Evolutionary conservation across 1,284 basidiomycete species (phyloP), one percentile per base, ranked within the genome.

Genomic region (Apiotrichum veenhuisii): DNA sequence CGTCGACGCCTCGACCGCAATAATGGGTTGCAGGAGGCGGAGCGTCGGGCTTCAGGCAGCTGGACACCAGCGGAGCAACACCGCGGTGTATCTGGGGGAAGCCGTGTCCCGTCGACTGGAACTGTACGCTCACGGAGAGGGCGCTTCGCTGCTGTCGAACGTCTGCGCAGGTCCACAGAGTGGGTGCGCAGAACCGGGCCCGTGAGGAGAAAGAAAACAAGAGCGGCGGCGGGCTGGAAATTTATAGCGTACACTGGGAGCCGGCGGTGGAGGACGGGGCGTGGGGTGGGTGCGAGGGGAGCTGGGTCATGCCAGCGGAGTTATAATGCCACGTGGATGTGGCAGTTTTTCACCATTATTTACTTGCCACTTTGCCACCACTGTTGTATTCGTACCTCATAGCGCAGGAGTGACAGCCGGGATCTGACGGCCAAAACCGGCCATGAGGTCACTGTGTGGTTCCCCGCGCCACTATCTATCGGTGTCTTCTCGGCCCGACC

Each of bases 101-200:
- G 62, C 62, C 62, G 62, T 63, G 58, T 63, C 62, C 62, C 62
- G 62, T 63, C 62, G 62, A 63, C 62, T 50, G 62, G 62, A 61
- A 61, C 30, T 38, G 43, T 58, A 54, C 62, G 62, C 62, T 52
- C 40, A 59, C 25, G 15, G 50, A 50, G 33, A 38, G 25, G 49
- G 54, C 58, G 62, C 58, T 55, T 58, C 62, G 47, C 38, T 15
- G 58, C 43, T 51, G 62, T 63, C 62, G 62, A 63, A 17, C 17
- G 25, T n/a, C 27, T 15, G 38, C 34, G 34, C 23, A 37, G 37
- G 14, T 18, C 40, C 36, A 48, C 26, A 46, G 30, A 34, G 38
- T 30, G 49, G 49, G 15, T 33, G 43, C 52, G 43, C 45, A 47
- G 58, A n/a, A 60, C 62, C 62, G 62, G 62, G 62, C 62, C 58